Percentiles rank a stretch among this genome's conserved stretches.
Conservation (phyloP, 257 asterid species). For the Primulina tabacum region DNA sequence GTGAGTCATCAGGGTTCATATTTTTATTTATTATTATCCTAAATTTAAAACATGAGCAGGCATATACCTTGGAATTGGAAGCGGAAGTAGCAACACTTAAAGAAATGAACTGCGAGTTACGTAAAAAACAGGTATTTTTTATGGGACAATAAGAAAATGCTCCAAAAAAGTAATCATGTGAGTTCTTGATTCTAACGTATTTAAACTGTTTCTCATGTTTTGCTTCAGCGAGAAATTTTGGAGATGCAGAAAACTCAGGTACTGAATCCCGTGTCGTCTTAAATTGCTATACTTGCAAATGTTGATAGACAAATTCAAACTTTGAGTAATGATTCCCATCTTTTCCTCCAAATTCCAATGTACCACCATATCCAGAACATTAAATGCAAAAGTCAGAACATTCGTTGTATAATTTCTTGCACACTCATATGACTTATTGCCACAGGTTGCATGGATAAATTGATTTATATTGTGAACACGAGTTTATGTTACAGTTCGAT, state of each 20-base stretch:
- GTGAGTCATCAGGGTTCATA: background rate
- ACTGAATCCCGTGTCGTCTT: background rate
- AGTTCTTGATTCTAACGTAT: slow-evolving; percentile 2
- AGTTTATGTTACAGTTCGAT: no score
- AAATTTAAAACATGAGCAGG: slow-evolving; percentile 20
- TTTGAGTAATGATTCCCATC: no score
- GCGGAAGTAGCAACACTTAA: slow-evolving; percentile 46
- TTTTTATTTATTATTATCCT: background rate
- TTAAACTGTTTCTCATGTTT: background rate
- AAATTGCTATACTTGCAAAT: background rate
- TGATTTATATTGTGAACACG: no score
- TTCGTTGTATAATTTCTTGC: background rate
- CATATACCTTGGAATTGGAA: slow-evolving; percentile 43
- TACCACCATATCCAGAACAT: background rate
- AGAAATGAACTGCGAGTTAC: slow-evolving; percentile 37
- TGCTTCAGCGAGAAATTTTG: slow-evolving; percentile 35
- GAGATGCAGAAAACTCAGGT: slow-evolving; percentile 50
- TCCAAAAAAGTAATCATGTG: background rate
- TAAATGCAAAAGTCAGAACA: no score
- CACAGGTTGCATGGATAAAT: no score
- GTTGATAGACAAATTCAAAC: background rate
- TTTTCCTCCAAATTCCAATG: no score
- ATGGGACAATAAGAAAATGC: background rate
- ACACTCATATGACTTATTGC: background rate
- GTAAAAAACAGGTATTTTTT: slow-evolving; percentile 33